Evolutionary conservation across 2,329 filamentous ascomycete genomes (phyloP).

Genomic region (Aspergillus spinulosporus): DNA sequence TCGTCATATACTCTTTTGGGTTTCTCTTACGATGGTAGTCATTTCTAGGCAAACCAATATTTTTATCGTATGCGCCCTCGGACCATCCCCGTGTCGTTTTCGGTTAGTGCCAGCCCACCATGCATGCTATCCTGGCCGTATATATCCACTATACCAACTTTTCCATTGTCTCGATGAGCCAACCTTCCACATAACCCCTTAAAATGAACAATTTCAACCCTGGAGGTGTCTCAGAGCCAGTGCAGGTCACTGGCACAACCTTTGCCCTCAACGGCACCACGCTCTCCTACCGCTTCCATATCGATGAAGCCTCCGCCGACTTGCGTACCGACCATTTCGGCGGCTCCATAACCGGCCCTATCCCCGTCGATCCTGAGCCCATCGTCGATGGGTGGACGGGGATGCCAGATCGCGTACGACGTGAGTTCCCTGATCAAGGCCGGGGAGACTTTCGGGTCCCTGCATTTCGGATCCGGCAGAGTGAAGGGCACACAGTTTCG

Average conservation of each 20-base stretch:
- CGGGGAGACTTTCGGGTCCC: constrained; percentile 64
- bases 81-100: no score
- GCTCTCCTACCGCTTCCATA: constrained; percentile 65
- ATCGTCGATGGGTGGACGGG: constrained; percentile 56
- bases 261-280: constrained; percentile 59
- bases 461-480: constrained; percentile 61
- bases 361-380: constrained; percentile 43
- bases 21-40: no score
- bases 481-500: constrained; percentile 59
- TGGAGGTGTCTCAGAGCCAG: background rate
- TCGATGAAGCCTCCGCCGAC: constrained; percentile 57
- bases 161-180: no score
- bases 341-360: constrained; percentile 55
- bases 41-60: no score
- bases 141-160: no score
- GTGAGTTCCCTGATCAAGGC: constrained; percentile 66
- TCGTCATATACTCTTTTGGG: no score
- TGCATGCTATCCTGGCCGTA: no score
- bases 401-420: constrained; percentile 52
- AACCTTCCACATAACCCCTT: no score
- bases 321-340: constrained; percentile 64
- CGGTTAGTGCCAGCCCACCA: no score
- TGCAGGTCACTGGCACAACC: constrained; percentile 53
- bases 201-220: no score
- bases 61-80: no score